Percentiles rank a stretch among this genome's conserved stretches.
Conservation (phyloP, 768 basidiomycete species). For the Collybia nuda region DNA sequence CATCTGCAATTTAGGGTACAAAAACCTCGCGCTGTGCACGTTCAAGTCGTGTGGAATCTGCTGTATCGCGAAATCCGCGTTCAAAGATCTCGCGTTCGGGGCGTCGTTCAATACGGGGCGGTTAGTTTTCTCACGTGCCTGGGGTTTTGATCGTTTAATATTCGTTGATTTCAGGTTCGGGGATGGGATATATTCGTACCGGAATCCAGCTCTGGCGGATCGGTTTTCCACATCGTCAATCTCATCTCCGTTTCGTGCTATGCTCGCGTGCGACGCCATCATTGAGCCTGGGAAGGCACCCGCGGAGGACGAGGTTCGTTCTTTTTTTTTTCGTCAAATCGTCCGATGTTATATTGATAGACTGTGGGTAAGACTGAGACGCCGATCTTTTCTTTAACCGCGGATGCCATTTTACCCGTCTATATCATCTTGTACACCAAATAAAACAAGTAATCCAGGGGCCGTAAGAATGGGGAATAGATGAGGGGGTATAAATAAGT, state of each 20-base stretch:
- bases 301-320: constrained; percentile 12
- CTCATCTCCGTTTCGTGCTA: constrained; percentile 64
- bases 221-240: constrained; percentile 64
- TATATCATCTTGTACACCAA: background rate
- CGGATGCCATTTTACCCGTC: constrained; percentile 46
- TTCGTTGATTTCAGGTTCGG: constrained; percentile 46
- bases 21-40: constrained; percentile 48
- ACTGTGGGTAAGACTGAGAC: constrained; percentile 29
- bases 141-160: constrained; percentile 1
- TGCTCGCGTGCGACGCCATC: constrained; percentile 57
- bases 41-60: constrained; percentile 70
- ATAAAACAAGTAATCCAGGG: no score
- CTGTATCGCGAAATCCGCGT: constrained; percentile 54
- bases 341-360: background rate
- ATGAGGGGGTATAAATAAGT: background rate
- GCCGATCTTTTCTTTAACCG: constrained; percentile 49
- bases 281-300: constrained; percentile 34
- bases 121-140: constrained; percentile 28
- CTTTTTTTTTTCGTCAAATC: background rate
- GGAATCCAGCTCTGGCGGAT: constrained; percentile 59
- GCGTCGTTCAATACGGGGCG: constrained; percentile 50
- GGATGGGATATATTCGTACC: constrained; percentile 62
- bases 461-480: background rate
- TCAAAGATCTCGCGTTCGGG: constrained; percentile 59
- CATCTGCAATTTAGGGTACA: constrained; percentile 66